These are phyloP conservation scores for Malassezia cuniculi DNA, from an alignment of 1,284 basidiomycete species.

Conservation along the genomic window DNA sequence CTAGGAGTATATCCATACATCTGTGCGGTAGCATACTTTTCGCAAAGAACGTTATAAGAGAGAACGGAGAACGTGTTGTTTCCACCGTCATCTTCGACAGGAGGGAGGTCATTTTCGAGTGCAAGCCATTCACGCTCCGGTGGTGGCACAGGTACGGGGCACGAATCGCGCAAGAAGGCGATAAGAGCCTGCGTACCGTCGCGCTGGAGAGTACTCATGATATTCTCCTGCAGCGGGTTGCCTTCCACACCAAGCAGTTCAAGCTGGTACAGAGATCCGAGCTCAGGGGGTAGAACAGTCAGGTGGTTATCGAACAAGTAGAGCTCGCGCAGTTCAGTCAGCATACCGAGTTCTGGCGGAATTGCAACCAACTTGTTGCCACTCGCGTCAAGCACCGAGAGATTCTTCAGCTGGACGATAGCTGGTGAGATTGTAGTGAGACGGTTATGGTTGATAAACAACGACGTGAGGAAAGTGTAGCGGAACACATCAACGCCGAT, in stretches of 20 bases:
- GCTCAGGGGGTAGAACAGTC: constrained; percentile 66
- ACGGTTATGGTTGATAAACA: constrained; percentile 95
- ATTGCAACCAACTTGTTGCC: constrained; percentile 69
- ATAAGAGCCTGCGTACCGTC: constrained; percentile 82
- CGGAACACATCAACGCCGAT: constrained; percentile 68
- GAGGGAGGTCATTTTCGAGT: constrained; percentile 56
- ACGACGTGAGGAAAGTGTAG: constrained; percentile 84
- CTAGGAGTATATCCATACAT: constrained; percentile 93
- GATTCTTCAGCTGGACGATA: constrained; percentile 69
- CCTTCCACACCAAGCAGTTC: constrained; percentile 89
- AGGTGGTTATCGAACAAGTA: constrained; percentile 92
- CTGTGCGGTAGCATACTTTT: constrained; percentile 73
- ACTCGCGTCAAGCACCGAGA: constrained; percentile 83
- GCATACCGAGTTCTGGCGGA: constrained; percentile 79
- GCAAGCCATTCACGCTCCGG: constrained; percentile 71
- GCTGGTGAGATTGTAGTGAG: constrained; percentile 67
- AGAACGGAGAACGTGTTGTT: constrained; percentile 62
- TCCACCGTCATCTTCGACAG: constrained; percentile 26
- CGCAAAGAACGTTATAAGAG: constrained; percentile 90
- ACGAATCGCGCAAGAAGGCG: constrained; percentile 72
- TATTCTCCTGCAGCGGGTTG: constrained; percentile 69
- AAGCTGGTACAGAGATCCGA: constrained; percentile 82
- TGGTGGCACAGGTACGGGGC: constrained; percentile 67
- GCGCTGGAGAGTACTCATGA: constrained; percentile 74
- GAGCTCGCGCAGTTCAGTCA: constrained; percentile 77